phyloP scores from a whole-genome alignment of 441 rosid species.

The Brassica hybrid region DNA sequence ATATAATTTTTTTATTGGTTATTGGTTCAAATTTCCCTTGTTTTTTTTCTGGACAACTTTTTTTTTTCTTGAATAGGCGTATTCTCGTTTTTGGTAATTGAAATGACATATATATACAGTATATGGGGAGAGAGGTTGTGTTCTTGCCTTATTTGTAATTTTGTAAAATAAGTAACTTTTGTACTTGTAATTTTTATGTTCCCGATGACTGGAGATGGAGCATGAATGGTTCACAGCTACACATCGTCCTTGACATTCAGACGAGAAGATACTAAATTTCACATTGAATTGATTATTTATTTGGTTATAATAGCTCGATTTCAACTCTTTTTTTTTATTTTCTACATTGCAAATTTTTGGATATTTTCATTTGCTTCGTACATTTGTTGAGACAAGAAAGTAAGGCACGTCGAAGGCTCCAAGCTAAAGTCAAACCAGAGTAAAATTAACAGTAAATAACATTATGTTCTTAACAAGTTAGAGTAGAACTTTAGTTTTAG shows the following conservation, averaged over 20 bases:
- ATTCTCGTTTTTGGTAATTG: slow-evolving; percentile 4
- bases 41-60: neutral
- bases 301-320: neutral
- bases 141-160: slow-evolving; percentile 12
- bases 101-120: neutral
- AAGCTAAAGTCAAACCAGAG: neutral
- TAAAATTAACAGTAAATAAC: slow-evolving; percentile 3
- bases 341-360: neutral
- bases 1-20: too few relatives aligned
- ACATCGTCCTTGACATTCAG: slow-evolving; percentile 3
- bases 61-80: neutral
- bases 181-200: neutral
- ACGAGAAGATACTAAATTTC: neutral
- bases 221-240: neutral
- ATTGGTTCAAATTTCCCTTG: too few relatives aligned
- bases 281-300: neutral
- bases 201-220: slow-evolving; percentile 4
- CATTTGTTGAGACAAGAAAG: neutral
- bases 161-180: neutral
- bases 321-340: neutral
- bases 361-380: neutral
- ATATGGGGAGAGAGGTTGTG: slow-evolving; percentile 8
- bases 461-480: neutral
- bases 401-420: neutral
- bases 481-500: neutral